Percentiles rank a stretch among this genome's conserved stretches.
These are phyloP conservation scores for Glycyrrhiza uralensis DNA, from an alignment of 306 rosid species.

Conservation along the genomic window DNA sequence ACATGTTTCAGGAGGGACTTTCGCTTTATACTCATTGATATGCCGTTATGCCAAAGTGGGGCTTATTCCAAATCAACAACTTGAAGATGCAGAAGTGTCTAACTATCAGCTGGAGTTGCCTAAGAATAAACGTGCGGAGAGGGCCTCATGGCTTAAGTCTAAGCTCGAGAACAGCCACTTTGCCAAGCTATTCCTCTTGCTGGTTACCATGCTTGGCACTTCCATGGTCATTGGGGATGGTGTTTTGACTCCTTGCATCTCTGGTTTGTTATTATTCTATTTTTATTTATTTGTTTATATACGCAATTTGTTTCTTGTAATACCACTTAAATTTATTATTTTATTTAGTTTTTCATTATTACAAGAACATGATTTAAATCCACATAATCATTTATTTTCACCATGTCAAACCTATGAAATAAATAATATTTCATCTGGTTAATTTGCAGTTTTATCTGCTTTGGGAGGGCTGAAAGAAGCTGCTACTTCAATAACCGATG, in stretches of 20 bases:
- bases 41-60: too few relatives aligned
- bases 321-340: neutral
- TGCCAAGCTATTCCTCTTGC: slow-evolving; percentile 46
- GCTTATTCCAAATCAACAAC: slow-evolving; percentile 55
- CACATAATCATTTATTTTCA: neutral
- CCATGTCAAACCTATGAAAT: neutral
- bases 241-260: slow-evolving; percentile 72
- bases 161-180: slow-evolving; percentile 41
- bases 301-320: neutral
- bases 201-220: slow-evolving; percentile 73
- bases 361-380: neutral
- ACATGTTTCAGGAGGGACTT: slow-evolving; percentile 51
- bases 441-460: slow-evolving; percentile 65
- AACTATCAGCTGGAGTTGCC: slow-evolving; percentile 50
- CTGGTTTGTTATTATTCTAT: slow-evolving; percentile 30
- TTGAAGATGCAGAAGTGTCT: slow-evolving; percentile 59
- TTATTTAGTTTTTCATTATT: neutral
- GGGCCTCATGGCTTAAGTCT: slow-evolving; percentile 54
- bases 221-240: slow-evolving; percentile 90
- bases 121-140: neutral
- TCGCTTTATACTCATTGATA: slow-evolving; percentile 68
- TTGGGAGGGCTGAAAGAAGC: slow-evolving; percentile 65
- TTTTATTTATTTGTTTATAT: neutral
- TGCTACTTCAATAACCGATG: slow-evolving; percentile 28
- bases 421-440: neutral